phyloP scores from a whole-genome alignment of 768 basidiomycete species.

The Lyophyllum atratum region DNA sequence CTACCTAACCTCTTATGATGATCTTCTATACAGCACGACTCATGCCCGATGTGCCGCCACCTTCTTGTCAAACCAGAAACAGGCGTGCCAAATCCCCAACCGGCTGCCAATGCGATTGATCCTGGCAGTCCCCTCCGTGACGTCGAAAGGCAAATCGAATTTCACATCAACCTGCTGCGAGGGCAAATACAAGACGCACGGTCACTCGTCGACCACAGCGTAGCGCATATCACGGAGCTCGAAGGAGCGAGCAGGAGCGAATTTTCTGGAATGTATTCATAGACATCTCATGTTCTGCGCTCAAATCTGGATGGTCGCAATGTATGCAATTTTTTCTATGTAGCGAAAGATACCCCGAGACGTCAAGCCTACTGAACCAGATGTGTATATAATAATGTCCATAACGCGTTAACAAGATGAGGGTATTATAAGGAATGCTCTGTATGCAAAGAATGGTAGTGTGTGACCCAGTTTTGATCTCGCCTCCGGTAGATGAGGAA shows the following conservation, averaged over 20 bases:
- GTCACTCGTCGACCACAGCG: neutral
- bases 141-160: conserved; percentile 12
- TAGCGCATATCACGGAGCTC: neutral
- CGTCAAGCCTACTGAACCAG: conserved; percentile 10
- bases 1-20: neutral
- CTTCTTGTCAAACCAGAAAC: conserved; percentile 35
- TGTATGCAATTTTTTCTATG: neutral
- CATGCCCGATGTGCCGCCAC: conserved; percentile 68
- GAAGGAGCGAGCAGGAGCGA: conserved; percentile 27
- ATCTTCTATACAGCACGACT: conserved; percentile 46
- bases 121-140: conserved; percentile 2
- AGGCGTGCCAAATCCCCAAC: neutral
- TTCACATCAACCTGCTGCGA: conserved; percentile 9
- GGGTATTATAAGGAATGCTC: conserved; percentile 3
- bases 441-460: neutral
- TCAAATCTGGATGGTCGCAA: neutral
- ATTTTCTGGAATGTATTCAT: conserved; percentile 64
- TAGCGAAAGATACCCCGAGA: neutral
- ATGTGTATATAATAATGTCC: conserved; percentile 7
- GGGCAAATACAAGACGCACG: neutral
- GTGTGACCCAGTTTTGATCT: neutral
- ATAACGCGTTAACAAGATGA: conserved; percentile 9
- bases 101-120: conserved; percentile 12
- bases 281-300: conserved; percentile 7
- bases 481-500: conserved; percentile 2